Evolutionary conservation across 1,139 yeast genomes (phyloP).

Genomic region (Pichia cactophila): DNA sequence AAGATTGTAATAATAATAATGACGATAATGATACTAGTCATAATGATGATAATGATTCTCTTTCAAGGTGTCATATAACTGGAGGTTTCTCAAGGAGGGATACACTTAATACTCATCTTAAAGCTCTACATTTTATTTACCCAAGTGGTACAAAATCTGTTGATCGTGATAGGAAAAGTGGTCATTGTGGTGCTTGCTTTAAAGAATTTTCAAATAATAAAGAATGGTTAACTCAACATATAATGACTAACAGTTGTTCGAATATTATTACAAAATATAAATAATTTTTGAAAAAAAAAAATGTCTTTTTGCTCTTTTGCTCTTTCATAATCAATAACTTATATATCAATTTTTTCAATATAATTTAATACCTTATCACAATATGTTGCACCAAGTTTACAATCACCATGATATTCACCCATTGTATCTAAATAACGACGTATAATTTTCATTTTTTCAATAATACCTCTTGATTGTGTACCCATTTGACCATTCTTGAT

Average conservation of each 20-base stretch:
- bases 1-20: not conserved
- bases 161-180: conserved; percentile 38
- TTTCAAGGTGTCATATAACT: conserved; percentile 44
- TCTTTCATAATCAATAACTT: not conserved
- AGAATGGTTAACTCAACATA: conserved; percentile 45
- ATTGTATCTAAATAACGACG: conserved; percentile 16
- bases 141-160: conserved; percentile 47
- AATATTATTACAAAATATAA: conserved; percentile 31
- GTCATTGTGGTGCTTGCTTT: conserved; percentile 54
- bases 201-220: conserved; percentile 39
- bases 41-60: not conserved
- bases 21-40: not conserved
- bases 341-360: not conserved
- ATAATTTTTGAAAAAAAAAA: conserved; percentile 4
- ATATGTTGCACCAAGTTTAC: conserved; percentile 16
- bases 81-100: conserved; percentile 56
- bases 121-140: conserved; percentile 50
- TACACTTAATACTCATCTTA: conserved; percentile 50
- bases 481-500: not conserved
- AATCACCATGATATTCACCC: conserved; percentile 18
- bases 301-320: not conserved
- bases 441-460: conserved; percentile 17
- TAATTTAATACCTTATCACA: conserved; percentile 18
- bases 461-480: conserved; percentile 1
- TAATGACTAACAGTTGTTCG: conserved; percentile 39